Evolutionary conservation across 495 filamentous ascomycete species (phyloP).

Genomic region (Gamarada debralockiae): DNA sequence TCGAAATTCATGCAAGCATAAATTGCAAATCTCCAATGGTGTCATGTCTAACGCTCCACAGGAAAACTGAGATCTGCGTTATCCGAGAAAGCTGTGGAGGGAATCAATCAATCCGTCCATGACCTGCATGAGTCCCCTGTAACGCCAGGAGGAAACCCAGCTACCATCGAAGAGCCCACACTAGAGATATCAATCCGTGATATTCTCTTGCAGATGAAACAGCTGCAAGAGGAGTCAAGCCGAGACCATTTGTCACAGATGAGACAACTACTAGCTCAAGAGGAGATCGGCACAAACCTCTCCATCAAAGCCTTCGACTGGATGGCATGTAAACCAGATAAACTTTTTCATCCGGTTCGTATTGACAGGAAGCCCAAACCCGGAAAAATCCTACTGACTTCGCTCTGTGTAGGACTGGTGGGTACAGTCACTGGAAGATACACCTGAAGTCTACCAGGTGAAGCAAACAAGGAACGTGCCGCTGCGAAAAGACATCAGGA

Average conservation of each 20-base stretch:
- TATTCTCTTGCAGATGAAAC: too few relatives aligned
- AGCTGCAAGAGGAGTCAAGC: background rate
- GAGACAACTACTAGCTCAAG: background rate
- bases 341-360: background rate
- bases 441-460: background rate
- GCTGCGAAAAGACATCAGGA: conserved; percentile 1
- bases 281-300: background rate
- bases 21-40: too few relatives aligned
- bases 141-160: too few relatives aligned
- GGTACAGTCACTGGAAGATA: conserved; percentile 9
- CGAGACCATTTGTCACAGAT: background rate
- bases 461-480: conserved; percentile 2
- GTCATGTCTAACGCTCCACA: background rate
- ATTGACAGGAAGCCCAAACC: too few relatives aligned
- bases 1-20: too few relatives aligned
- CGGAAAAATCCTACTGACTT: background rate
- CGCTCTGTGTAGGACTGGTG: background rate
- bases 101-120: too few relatives aligned
- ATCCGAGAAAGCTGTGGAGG: background rate
- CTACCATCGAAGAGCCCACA: too few relatives aligned
- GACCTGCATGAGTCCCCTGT: too few relatives aligned
- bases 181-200: too few relatives aligned
- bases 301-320: background rate
- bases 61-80: background rate
- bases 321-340: background rate